These are phyloP conservation scores for Sclerotinia sclerotiorum DNA, from an alignment of 2,329 filamentous ascomycete genomes.

Conservation along the genomic window DNA sequence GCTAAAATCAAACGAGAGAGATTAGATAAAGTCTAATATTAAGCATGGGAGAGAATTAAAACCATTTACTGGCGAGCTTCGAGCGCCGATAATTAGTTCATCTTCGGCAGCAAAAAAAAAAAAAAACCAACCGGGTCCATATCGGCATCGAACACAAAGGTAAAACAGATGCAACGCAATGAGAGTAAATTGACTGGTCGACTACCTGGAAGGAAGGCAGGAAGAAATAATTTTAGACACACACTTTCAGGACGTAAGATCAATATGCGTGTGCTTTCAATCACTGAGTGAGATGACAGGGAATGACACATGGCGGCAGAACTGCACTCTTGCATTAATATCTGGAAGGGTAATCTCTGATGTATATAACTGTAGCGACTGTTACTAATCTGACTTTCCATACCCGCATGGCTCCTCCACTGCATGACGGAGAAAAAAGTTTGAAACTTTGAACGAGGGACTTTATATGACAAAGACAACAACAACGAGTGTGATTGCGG, in stretches of 20 bases:
- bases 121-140: too few relatives aligned
- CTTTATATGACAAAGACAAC: neutral
- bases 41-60: neutral
- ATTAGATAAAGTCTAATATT: neutral
- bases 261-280: too few relatives aligned
- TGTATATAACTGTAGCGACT: neutral
- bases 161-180: too few relatives aligned
- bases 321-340: accelerated
- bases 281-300: neutral
- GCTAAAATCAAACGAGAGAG: accelerated
- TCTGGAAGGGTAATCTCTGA: neutral
- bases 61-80: neutral
- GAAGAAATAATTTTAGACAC: too few relatives aligned
- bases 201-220: too few relatives aligned
- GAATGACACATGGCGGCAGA: neutral
- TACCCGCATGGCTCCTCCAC: neutral
- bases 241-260: too few relatives aligned
- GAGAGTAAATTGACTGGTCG: too few relatives aligned
- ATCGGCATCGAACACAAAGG: too few relatives aligned
- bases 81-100: neutral
- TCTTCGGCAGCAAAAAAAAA: too few relatives aligned
- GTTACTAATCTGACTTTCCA: neutral
- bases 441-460: neutral
- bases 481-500: neutral
- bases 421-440: neutral